phyloP scores from a whole-genome alignment of 1,284 basidiomycete species.

The Volvariella volvacea region DNA sequence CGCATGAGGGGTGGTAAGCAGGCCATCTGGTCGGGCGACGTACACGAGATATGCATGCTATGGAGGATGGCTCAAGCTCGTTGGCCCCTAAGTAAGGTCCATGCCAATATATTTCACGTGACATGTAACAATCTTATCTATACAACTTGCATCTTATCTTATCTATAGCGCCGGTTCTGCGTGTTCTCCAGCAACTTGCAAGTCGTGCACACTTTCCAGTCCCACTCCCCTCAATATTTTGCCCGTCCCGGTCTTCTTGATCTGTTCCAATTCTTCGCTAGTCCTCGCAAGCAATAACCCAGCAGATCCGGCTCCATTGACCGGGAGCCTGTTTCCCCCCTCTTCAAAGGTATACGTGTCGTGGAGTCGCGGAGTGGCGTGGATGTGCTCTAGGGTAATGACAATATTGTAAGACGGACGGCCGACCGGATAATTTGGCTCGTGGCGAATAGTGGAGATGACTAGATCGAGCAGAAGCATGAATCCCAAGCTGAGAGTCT shows the following conservation, averaged over 20 bases:
- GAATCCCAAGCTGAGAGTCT: slow-evolving; percentile 57
- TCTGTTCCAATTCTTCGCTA: slow-evolving; percentile 60
- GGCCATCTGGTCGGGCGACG: too few species aligned
- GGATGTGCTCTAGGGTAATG: slow-evolving; percentile 77
- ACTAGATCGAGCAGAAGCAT: slow-evolving; percentile 72
- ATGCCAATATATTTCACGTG: too few species aligned
- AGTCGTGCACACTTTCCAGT: slow-evolving; percentile 56
- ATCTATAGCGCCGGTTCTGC: too few species aligned
- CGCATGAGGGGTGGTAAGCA: too few species aligned
- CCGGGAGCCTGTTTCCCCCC: slow-evolving; percentile 50
- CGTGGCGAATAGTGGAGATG: slow-evolving; percentile 69
- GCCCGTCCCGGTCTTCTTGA: slow-evolving; percentile 53
- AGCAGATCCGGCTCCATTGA: slow-evolving; percentile 85
- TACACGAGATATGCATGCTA: too few species aligned
- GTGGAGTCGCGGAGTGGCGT: slow-evolving; percentile 69
- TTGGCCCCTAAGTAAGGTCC: too few species aligned
- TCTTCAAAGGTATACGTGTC: slow-evolving; percentile 47
- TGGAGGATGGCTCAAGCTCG: too few species aligned
- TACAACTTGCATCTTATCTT: too few species aligned
- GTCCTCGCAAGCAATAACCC: slow-evolving; percentile 83
- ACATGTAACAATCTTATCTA: too few species aligned
- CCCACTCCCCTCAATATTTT: slow-evolving; percentile 58
- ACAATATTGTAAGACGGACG: slow-evolving; percentile 78
- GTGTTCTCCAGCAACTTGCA: slow-evolving; percentile 37
- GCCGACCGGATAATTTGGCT: slow-evolving; percentile 50